phyloP scores from a whole-genome alignment of 2,329 filamentous ascomycete genomes.

The Coniochaeta pulveracea region DNA sequence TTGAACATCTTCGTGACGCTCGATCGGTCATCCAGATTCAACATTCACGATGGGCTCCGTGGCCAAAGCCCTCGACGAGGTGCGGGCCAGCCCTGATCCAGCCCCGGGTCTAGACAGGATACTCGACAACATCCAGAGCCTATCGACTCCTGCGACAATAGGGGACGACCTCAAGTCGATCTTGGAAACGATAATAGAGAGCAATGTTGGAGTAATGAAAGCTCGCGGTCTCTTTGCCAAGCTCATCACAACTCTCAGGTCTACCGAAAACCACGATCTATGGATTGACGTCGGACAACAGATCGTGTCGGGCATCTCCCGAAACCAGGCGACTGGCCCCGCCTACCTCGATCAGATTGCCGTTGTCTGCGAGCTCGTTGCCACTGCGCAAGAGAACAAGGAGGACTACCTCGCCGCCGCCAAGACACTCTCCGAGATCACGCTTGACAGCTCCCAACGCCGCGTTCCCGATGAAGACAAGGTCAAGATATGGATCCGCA shows the following conservation, averaged over 20 bases:
- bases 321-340: constrained; percentile 39
- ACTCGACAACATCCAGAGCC: constrained; percentile 12
- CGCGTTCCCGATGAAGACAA: constrained; percentile 73
- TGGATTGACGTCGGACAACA: constrained; percentile 68
- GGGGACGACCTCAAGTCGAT: constrained; percentile 14
- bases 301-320: constrained; percentile 55
- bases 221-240: constrained; percentile 15
- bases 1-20: too few species aligned
- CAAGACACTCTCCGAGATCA: constrained; percentile 67
- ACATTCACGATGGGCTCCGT: too few species aligned
- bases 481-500: constrained; percentile 80
- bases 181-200: constrained; percentile 11
- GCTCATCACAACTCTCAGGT: constrained; percentile 38
- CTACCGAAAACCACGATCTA: constrained; percentile 48
- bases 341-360: constrained; percentile 81
- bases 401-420: constrained; percentile 77
- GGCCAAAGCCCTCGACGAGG: constrained; percentile 10
- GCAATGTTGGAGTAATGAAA: constrained; percentile 15
- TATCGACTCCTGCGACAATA: constrained; percentile 10
- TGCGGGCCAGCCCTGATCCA: constrained; percentile 7
- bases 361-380: constrained; percentile 66
- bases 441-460: constrained; percentile 80
- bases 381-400: constrained; percentile 69
- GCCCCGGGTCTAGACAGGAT: constrained; percentile 11
- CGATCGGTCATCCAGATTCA: too few species aligned